A percentile compares a stretch with the other conserved stretches of the same genome.
Conservation (phyloP, 2,329 filamentous ascomycete species). For the Ceratocystis smalleyi region DNA sequence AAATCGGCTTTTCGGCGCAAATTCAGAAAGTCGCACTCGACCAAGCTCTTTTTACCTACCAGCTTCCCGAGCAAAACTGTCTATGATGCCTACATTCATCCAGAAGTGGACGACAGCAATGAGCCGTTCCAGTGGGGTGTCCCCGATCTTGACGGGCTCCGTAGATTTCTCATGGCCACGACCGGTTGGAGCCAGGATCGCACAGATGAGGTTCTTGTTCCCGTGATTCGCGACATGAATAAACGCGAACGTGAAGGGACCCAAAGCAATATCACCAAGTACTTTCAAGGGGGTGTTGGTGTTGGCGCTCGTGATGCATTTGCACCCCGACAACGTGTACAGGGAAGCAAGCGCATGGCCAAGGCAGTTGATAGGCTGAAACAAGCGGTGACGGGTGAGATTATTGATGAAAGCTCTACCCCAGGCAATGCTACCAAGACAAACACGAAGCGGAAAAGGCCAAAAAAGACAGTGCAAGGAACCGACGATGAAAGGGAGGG, state of each 20-base stretch:
- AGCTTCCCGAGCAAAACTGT: slow-evolving; percentile 68
- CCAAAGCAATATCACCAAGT: slow-evolving; percentile 90
- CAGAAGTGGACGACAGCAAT: slow-evolving; percentile 66
- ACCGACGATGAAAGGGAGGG: not conserved
- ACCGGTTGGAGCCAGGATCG: slow-evolving; percentile 86
- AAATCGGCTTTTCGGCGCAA: slow-evolving; percentile 61
- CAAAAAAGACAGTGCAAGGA: not conserved
- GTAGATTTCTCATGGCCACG: slow-evolving; percentile 74
- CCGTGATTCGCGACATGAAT: slow-evolving; percentile 93
- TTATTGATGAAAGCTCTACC: not conserved
- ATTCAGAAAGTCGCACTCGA: slow-evolving; percentile 62
- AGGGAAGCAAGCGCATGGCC: slow-evolving; percentile 55
- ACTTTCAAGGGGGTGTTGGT: slow-evolving; percentile 62
- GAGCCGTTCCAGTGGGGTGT: slow-evolving; percentile 90
- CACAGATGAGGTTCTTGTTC: slow-evolving; percentile 89
- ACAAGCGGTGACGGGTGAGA: slow-evolving; percentile 13
- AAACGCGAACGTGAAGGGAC: slow-evolving; percentile 74
- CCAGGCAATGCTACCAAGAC: not conserved
- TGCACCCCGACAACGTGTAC: slow-evolving; percentile 49
- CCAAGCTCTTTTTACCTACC: slow-evolving; percentile 73
- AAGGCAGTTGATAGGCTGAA: slow-evolving; percentile 56
- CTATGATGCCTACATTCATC: slow-evolving; percentile 66
- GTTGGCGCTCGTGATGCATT: slow-evolving; percentile 51
- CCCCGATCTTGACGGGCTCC: slow-evolving; percentile 72
- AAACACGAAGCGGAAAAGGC: slow-evolving; percentile 5